Percentiles rank a stretch among this genome's conserved stretches.
phyloP scores from a whole-genome alignment of 1,284 basidiomycete species.

The Ceratobasidium sp. region DNA sequence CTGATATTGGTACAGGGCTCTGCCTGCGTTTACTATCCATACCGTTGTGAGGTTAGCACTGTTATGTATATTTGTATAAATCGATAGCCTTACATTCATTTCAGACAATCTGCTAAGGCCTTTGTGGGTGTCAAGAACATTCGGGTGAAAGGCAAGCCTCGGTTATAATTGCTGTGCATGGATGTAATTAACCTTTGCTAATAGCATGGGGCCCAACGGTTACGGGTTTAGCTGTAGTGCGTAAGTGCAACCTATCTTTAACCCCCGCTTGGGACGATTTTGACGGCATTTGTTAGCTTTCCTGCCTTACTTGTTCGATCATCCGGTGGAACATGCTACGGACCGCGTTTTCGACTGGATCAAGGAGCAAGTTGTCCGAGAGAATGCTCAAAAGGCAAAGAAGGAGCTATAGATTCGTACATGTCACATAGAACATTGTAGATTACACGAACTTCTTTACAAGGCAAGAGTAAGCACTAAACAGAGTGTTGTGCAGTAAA shows the following conservation, averaged over 20 bases:
- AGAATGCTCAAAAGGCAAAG: constrained; percentile 44
- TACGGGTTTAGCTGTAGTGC: constrained; percentile 63
- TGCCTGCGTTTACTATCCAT: constrained; percentile 85
- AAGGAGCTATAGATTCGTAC: constrained; percentile 44
- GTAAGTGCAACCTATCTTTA: constrained; percentile 50
- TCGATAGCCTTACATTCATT: not conserved
- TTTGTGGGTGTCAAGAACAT: constrained; percentile 73
- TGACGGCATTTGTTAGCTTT: constrained; percentile 55
- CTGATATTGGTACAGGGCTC: constrained; percentile 62
- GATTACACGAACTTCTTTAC: constrained; percentile 23
- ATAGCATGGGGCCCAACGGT: constrained; percentile 81
- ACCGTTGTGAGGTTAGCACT: constrained; percentile 68
- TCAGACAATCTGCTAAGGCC: constrained; percentile 75
- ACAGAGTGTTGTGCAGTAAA: not conserved
- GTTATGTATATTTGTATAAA: not conserved
- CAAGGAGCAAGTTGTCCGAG: constrained; percentile 56
- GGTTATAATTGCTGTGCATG: not conserved
- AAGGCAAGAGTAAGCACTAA: constrained; percentile 5
- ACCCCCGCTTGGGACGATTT: constrained; percentile 61
- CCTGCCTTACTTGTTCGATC: constrained; percentile 85
- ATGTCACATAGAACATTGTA: constrained; percentile 32
- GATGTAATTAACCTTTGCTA: not conserved
- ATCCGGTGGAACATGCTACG: constrained; percentile 78
- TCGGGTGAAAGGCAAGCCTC: constrained; percentile 60
- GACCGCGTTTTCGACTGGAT: constrained; percentile 75